Percentiles rank a stretch among this genome's conserved stretches.
Evolutionary conservation across 805 yeast species (phyloP).

Genomic region (Lipomyces mesembrius): DNA sequence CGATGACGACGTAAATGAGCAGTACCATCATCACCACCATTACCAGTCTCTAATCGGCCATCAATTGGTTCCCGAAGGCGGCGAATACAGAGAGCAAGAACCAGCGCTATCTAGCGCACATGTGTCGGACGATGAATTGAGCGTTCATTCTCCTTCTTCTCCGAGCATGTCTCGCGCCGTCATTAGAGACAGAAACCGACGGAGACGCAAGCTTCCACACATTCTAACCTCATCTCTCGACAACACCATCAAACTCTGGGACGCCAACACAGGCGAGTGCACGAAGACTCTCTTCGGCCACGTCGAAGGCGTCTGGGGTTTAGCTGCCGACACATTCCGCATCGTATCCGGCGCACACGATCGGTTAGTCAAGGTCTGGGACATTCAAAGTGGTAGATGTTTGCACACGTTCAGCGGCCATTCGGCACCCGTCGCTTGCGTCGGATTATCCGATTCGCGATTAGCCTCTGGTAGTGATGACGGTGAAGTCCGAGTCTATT

Average conservation of each 20-base stretch:
- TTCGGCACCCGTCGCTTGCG: conserved; percentile 59
- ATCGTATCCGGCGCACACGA: conserved; percentile 96
- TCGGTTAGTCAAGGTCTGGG: conserved; percentile 90
- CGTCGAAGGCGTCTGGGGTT: conserved; percentile 97
- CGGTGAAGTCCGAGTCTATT: conserved; percentile 83
- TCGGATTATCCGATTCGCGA: conserved; percentile 84
- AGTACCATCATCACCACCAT: conserved; percentile 25
- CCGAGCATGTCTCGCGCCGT: conserved; percentile 10
- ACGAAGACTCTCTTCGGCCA: conserved; percentile 96
- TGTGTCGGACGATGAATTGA: conserved; percentile 23
- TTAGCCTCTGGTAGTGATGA: conserved; percentile 89
- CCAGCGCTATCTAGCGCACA: conserved; percentile 22
- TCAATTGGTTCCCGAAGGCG: conserved; percentile 25
- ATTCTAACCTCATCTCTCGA: conserved; percentile 82
- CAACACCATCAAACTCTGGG: conserved; percentile 96
- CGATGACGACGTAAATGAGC: conserved; percentile 22
- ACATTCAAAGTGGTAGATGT: conserved; percentile 89
- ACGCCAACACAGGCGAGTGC: conserved; percentile 82
- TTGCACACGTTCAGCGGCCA: conserved; percentile 89
- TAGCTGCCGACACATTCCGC: conserved; percentile 93
- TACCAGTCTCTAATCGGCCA: conserved; percentile 12
- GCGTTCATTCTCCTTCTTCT: conserved; percentile 37
- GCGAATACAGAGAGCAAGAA: conserved; percentile 30
- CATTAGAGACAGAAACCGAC: conserved; percentile 10
- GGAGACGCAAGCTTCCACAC: conserved; percentile 24